Conservation (phyloP, 495 filamentous ascomycete genomes). For the Clohesyomyces aquaticus region DNA sequence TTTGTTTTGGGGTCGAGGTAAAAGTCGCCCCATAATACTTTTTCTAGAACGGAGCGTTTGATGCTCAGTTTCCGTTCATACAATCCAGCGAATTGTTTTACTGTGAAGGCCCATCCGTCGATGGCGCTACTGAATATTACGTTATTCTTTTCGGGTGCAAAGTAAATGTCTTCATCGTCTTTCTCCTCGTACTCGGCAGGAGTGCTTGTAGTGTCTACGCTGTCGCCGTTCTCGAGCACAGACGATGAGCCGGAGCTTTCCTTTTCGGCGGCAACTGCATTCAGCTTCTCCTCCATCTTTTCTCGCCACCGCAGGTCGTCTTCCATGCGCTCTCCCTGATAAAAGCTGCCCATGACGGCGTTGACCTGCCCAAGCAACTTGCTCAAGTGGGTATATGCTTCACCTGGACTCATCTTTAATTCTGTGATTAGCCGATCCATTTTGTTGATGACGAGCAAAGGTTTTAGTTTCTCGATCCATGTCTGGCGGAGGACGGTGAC, state of each 20-base stretch:
- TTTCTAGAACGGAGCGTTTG: constrained; percentile 87
- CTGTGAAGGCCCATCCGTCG: constrained; percentile 97
- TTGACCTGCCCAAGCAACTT: constrained; percentile 95
- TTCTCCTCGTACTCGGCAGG: constrained; percentile 73
- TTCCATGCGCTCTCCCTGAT: constrained; percentile 98
- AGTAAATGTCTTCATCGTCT: constrained; percentile 97
- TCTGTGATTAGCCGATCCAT: constrained; percentile 94
- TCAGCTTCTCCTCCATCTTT: constrained; percentile 82
- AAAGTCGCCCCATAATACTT: constrained; percentile 95
- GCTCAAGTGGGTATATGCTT: constrained; percentile 88
- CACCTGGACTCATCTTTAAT: constrained; percentile 84
- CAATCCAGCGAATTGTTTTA: constrained; percentile 87
- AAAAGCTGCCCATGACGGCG: constrained; percentile 95
- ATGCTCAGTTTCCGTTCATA: constrained; percentile 98
- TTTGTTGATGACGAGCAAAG: constrained; percentile 95
- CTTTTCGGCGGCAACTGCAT: constrained; percentile 52
- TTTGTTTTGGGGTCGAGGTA: constrained; percentile 98
- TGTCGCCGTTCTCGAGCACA: constrained; percentile 52
- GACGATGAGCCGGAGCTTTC: constrained; percentile 39
- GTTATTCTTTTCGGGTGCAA: constrained; percentile 96
- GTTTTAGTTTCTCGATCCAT: constrained; percentile 95
- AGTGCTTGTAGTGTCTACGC: constrained; percentile 46
- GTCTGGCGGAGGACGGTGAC: constrained; percentile 94
- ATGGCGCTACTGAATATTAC: constrained; percentile 98
- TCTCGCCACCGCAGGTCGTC: constrained; percentile 97